A percentile compares a stretch with the other conserved stretches of the same genome.
Evolutionary conservation across 2,329 filamentous ascomycete species (phyloP).

Genomic region (Cercospora citrullina): DNA sequence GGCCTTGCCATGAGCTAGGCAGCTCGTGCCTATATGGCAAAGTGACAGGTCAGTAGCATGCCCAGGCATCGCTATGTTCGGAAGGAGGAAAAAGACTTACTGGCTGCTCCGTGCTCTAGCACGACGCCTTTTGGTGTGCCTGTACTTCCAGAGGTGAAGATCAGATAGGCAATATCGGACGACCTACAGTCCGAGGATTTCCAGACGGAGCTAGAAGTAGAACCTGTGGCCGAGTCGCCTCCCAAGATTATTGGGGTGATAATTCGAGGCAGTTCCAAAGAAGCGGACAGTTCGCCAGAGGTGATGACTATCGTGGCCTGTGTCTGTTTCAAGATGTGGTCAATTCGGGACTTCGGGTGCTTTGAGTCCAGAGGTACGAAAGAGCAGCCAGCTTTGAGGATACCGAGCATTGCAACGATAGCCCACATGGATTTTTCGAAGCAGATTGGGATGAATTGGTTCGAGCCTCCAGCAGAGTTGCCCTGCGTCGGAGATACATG

Average conservation of each 20-base stretch:
- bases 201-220: not conserved
- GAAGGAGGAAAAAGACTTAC: not conserved
- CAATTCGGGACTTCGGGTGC: not conserved
- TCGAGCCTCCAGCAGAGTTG: too few species aligned
- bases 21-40: not conserved
- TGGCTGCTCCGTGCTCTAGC: conserved; percentile 17
- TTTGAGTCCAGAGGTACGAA: not conserved
- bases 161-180: conserved; percentile 16
- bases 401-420: not conserved
- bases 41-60: not conserved
- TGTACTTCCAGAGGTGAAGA: conserved; percentile 25
- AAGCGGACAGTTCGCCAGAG: not conserved
- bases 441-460: not conserved
- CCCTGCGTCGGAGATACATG: not conserved
- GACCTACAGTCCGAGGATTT: not conserved
- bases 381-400: not conserved
- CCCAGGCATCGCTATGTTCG: not conserved
- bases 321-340: not conserved
- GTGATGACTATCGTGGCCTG: not conserved
- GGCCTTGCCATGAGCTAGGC: not conserved
- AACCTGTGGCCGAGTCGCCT: not conserved
- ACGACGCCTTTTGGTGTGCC: conserved; percentile 28
- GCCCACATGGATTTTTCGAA: not conserved
- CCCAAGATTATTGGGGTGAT: not conserved
- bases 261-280: not conserved